Base-by-base conservation (phyloP, 1,284 basidiomycete genomes). In the Chondrostereum purpureum region DNA sequence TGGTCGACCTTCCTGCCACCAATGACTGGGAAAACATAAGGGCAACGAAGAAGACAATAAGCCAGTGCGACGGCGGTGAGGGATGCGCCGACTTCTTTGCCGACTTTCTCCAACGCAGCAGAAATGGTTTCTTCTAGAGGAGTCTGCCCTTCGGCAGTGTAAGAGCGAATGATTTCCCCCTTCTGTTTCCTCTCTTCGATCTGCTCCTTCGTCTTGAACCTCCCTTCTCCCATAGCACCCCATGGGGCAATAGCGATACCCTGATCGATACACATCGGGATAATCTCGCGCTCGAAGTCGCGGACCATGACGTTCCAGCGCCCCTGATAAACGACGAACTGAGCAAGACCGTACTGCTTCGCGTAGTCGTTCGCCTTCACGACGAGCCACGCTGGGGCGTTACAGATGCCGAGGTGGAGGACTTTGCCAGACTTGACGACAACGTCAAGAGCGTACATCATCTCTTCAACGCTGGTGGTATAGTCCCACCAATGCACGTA, bases 291-390 rank as follows among this genome's bases (percentile, higher is more conserved):
- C 60, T 78, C 77, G 45, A 78, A 70, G 23, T 68, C 65, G 23
- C 74, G 66, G 21, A 67, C 57, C 59, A 72, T 62, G 36, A 75
- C 62, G 43, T 69, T 74, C 73, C 73, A 78, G 4, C 50, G 49
- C 14, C 75, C 75, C 59, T 77, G 73, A 50, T 78, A 78, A 27
- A 78, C 62, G 18, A 61, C 57, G 55, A 78, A 78, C 8, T 69
- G 74, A 3, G 71, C 69, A 50, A 72, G 55, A 0, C 64, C 72
- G 45, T 75, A 62, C 17, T 68, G 64, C 0, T 65, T 58, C 0
- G 70, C 69, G 46, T 69, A 71, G 39, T 64, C 59, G 50, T 71
- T 71, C 2, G 69, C 69, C 48, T 61, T 59, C 6, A 65, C 46
- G 3, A 72, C 69, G 11, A 71, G 47, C 70, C 69, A 73, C 1